Evolutionary conservation across 257 asterid species (phyloP), one percentile per base, ranked within the genome.

Genomic region (Solanum verrucosum): DNA sequence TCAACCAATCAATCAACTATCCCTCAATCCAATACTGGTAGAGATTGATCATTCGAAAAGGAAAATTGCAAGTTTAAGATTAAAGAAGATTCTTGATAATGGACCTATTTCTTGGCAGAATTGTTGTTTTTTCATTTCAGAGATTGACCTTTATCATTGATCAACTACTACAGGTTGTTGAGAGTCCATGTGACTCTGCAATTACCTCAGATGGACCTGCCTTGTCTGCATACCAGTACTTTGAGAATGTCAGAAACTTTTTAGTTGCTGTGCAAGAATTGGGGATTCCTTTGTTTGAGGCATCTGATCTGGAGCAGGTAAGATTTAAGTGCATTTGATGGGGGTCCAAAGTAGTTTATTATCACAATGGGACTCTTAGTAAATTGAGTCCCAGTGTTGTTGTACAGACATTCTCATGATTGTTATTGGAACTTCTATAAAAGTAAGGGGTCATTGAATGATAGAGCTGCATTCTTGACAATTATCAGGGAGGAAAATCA

Each of bases 281-380:
- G 93, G 99, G 99, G 83, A 91, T 95, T 84, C 99, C 99, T 86
- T 91, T 95, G 75, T 97, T 97, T 87, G 99, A 97, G 93, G 98
- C 96, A 79, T 96, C 99, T 91, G 99, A 97, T 93, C 92, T 97
- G 31, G 99, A 97, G 89, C 98, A 96, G 95, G 99, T 96, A 89
- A 81, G 87, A 89, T 3, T 52, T 31, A 29, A 49, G 70, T 18
- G 40, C 86, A 82, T 82, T 82, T 82, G 21, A 82, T 46, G 44
- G 86, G 42, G 86, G 38, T 33, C 29, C 70, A 10, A 81, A 31
- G 86, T 81, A 81, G 70, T 79, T 34, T 44, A 79, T 25, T 44
- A 79, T 79, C 37, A 40, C 33, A 42, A 25, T 29, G 14, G 38
- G 37, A 27, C 70, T 81, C 42, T 29, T 16, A 18, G 42, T 46